These are phyloP conservation scores for Annulohypoxylon maeteangense DNA, from an alignment of 495 filamentous ascomycete species.

Conservation along the genomic window DNA sequence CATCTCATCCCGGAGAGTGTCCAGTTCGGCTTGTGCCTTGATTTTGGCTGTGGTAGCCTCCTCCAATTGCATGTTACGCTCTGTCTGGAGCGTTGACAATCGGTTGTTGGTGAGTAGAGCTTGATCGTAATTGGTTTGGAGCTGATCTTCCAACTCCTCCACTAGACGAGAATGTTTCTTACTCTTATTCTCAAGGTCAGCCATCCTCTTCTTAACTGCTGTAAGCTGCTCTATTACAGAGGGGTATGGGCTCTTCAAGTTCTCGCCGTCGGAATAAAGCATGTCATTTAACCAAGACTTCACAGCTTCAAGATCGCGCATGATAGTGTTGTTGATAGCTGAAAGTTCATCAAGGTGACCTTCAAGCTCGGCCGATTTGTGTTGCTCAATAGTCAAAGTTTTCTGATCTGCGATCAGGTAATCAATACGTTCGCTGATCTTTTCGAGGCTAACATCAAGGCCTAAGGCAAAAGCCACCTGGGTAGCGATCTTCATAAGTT, in stretches of 20 bases:
- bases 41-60: constrained; percentile 64
- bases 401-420: constrained; percentile 62
- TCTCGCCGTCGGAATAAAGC: constrained; percentile 52
- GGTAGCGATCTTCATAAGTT: constrained; percentile 70
- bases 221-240: constrained; percentile 74
- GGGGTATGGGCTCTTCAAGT: constrained; percentile 63
- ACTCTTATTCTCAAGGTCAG: constrained; percentile 68
- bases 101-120: constrained; percentile 84
- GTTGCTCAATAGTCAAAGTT: constrained; percentile 63
- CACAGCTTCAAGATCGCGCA: constrained; percentile 64
- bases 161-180: constrained; percentile 90
- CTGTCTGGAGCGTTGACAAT: constrained; percentile 75
- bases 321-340: constrained; percentile 63
- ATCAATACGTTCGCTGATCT: constrained; percentile 64
- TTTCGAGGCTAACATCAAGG: constrained; percentile 64
- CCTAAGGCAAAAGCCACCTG: constrained; percentile 65
- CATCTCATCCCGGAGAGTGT: constrained; percentile 71
- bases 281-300: constrained; percentile 58
- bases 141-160: constrained; percentile 95
- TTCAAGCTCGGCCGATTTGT: constrained; percentile 64
- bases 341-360: constrained; percentile 60
- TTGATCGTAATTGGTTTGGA: constrained; percentile 94
- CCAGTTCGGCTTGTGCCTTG: constrained; percentile 64
- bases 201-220: constrained; percentile 77
- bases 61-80: constrained; percentile 70